phyloP scores from a whole-genome alignment of 108 stramenopile species.

The Mayamaea pseudoterrestris region DNA sequence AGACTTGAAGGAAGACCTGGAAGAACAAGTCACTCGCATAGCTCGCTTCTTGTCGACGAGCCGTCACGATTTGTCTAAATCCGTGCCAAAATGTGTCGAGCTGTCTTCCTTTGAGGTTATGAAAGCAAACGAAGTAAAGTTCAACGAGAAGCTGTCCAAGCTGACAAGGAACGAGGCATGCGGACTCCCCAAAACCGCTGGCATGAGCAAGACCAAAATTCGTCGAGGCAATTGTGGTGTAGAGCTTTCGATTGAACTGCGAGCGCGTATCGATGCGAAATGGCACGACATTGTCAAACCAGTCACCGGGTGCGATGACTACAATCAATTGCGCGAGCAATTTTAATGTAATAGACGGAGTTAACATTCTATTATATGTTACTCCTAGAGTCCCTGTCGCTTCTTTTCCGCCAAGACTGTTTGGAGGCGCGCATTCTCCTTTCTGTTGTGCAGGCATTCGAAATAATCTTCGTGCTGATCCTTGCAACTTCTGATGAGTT shows the following conservation, averaged over 20 bases:
- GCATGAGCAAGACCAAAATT: conserved; percentile 18
- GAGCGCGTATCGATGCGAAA: conserved; percentile 14
- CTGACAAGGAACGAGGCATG: conserved; percentile 28
- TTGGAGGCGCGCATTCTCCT: conserved; percentile 51
- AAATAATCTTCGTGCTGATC: conserved; percentile 69
- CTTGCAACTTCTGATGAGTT: conserved; percentile 19
- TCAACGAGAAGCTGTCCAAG: conserved; percentile 33
- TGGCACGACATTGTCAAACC: conserved; percentile 28
- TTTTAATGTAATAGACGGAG: too few relatives aligned
- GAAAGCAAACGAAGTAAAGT: conserved; percentile 19
- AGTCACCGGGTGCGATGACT: conserved; percentile 21
- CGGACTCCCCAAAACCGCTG: conserved; percentile 28
- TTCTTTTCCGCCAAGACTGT: conserved; percentile 46
- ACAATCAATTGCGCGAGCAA: conserved; percentile 17
- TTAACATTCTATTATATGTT: neutral
- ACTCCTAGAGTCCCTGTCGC: conserved; percentile 19
- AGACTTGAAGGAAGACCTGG: conserved; percentile 24
- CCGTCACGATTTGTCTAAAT: conserved; percentile 9
- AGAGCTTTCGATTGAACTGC: conserved; percentile 8
- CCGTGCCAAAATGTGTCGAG: conserved; percentile 4
- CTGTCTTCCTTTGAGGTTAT: conserved; percentile 24
- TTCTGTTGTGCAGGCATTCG: conserved; percentile 79
- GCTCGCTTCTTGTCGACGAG: conserved; percentile 15
- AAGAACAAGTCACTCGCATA: conserved; percentile 15
- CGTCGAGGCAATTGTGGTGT: conserved; percentile 10